phyloP scores from a whole-genome alignment of 2,329 filamentous ascomycete species.

The Fusarium sterilihyphosum region DNA sequence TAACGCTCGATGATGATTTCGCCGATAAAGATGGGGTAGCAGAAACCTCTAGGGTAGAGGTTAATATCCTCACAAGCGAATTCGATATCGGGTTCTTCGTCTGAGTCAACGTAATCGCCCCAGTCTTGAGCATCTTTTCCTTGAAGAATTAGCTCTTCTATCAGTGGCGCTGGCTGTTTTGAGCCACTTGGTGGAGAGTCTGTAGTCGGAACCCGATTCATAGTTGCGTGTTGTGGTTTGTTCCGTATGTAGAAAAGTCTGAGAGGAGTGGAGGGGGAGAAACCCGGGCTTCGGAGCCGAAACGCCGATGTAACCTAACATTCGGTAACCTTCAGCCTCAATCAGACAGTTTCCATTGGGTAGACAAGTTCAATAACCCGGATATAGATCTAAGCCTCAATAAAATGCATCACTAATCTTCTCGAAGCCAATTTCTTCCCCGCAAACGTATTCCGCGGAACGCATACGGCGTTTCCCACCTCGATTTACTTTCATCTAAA shows the following conservation, averaged over 20 bases:
- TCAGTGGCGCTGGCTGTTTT: background rate
- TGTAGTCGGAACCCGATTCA: background rate
- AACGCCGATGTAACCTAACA: background rate
- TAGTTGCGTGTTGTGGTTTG: accelerated
- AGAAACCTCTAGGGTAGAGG: background rate
- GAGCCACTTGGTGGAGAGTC: accelerated
- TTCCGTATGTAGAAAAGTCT: accelerated
- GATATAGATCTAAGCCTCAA: too few species aligned
- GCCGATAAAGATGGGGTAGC: background rate
- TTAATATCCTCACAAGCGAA: background rate
- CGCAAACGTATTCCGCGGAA: background rate
- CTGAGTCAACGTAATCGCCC: background rate
- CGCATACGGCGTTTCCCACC: background rate
- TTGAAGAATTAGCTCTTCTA: accelerated
- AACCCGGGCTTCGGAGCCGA: background rate
- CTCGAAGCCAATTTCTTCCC: too few species aligned
- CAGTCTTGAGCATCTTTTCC: background rate
- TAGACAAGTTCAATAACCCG: too few species aligned
- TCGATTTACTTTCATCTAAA: background rate
- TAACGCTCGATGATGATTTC: background rate
- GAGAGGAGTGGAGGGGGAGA: background rate
- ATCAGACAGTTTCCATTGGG: too few species aligned
- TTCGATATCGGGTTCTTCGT: background rate
- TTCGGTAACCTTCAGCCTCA: too few species aligned
- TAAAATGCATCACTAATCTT: too few species aligned